These are phyloP conservation scores for Lippia alba DNA, from an alignment of 305 asterid genomes.

Conservation along the genomic window DNA sequence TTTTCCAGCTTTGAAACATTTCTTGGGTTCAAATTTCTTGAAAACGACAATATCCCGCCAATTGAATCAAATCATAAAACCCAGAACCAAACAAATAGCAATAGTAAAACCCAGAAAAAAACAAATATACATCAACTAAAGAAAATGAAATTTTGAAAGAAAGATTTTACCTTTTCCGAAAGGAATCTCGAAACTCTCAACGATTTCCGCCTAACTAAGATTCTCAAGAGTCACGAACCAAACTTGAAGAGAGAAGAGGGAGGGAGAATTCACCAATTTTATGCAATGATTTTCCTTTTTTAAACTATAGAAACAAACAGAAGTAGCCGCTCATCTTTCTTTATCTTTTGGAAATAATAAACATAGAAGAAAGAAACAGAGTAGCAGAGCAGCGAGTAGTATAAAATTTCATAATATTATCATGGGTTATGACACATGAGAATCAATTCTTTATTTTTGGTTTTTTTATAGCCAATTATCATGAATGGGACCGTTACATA, in stretches of 20 bases:
- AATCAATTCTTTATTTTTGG: constrained; percentile 44
- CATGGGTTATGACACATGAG: constrained; percentile 33
- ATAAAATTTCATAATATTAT: constrained; percentile 31
- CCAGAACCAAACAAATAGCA: constrained; percentile 28
- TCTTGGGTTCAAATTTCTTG: constrained; percentile 21
- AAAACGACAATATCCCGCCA: constrained; percentile 17
- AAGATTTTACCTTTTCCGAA: constrained; percentile 41
- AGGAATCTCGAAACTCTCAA: constrained; percentile 40
- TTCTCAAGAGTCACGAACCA: constrained; percentile 41
- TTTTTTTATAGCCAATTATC: too few species aligned
- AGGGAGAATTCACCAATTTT: constrained; percentile 20
- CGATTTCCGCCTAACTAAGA: constrained; percentile 26
- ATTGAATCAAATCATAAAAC: constrained; percentile 19
- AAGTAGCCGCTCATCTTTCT: constrained; percentile 15
- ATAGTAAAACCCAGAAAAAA: constrained; percentile 28
- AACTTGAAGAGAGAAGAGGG: constrained; percentile 20
- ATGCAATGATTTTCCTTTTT: constrained; percentile 25
- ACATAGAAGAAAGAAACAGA: constrained; percentile 3
- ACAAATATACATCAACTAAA: constrained; percentile 18
- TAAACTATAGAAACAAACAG: constrained; percentile 12
- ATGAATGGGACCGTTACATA: too few species aligned
- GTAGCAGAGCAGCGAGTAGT: not conserved
- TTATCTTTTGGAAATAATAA: not conserved
- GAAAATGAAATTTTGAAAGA: constrained; percentile 7
- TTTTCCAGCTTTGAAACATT: not conserved